Conservation (phyloP, 768 basidiomycete genomes). For the Kockovaella imperatae region DNA sequence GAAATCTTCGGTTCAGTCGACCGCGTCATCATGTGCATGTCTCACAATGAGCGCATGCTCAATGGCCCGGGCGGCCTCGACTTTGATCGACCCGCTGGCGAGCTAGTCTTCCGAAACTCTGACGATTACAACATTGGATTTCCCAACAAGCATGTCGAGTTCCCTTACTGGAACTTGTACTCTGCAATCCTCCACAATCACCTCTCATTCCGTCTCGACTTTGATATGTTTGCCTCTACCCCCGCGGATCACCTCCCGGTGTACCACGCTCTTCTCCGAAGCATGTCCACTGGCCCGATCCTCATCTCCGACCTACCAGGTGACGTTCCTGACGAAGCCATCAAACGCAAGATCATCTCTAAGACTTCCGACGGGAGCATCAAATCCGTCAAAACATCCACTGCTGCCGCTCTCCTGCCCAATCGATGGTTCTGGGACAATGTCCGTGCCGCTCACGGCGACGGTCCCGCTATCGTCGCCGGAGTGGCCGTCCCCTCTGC, state of each 20-base stretch:
- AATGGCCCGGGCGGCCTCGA: constrained; percentile 30
- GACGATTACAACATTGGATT: constrained; percentile 28
- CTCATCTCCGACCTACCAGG: constrained; percentile 25
- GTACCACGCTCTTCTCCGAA: constrained; percentile 30
- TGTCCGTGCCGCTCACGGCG: constrained; percentile 7
- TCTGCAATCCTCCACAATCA: constrained; percentile 26
- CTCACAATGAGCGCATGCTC: constrained; percentile 33
- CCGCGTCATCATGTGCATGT: constrained; percentile 34
- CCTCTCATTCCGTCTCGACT: constrained; percentile 24
- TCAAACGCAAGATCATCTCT: constrained; percentile 8
- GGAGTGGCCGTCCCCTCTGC: constrained; percentile 2
- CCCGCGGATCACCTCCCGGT: constrained; percentile 11
- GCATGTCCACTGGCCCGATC: constrained; percentile 21
- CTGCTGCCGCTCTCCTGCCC: constrained; percentile 7
- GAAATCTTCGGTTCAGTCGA: constrained; percentile 18
- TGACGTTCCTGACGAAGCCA: constrained; percentile 4
- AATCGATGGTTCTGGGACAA: constrained; percentile 27
- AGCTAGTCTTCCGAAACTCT: constrained; percentile 31
- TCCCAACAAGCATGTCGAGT: constrained; percentile 15
- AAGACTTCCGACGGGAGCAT: constrained; percentile 2
- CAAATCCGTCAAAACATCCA: constrained; percentile 11
- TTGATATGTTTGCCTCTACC: constrained; percentile 35
- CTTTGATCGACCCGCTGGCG: constrained; percentile 13
- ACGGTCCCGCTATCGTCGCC: constrained; percentile 23
- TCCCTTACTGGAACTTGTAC: constrained; percentile 22